These are phyloP conservation scores for Botrytis paeoniae DNA, from an alignment of 2,329 filamentous ascomycete genomes.

Conservation along the genomic window DNA sequence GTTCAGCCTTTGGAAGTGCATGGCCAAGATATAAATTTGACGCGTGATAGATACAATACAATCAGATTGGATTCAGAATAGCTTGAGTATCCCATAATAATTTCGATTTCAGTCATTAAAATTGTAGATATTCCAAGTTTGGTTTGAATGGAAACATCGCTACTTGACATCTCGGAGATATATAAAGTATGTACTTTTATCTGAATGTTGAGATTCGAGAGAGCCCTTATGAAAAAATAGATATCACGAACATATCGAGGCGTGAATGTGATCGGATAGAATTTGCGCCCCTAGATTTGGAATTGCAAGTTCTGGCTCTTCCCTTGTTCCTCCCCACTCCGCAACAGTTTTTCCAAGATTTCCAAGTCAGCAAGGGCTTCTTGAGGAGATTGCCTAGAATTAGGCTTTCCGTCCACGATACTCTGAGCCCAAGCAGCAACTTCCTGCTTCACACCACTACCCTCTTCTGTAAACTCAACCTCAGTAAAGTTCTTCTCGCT, in stretches of 20 bases:
- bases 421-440: slow-evolving; percentile 36
- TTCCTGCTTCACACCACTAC: slow-evolving; percentile 35
- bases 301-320: slow-evolving; percentile 27
- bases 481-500: slow-evolving; percentile 27
- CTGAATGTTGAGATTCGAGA: neutral
- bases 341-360: slow-evolving; percentile 38
- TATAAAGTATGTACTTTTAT: neutral
- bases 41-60: neutral
- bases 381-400: slow-evolving; percentile 31
- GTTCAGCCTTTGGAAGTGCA: neutral
- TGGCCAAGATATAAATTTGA: neutral
- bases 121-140: neutral
- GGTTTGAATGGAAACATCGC: neutral
- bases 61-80: neutral
- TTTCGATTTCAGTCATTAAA: neutral
- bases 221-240: neutral
- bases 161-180: neutral
- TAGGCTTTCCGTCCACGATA: slow-evolving; percentile 29
- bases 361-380: slow-evolving; percentile 35
- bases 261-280: neutral
- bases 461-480: slow-evolving; percentile 35
- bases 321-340: slow-evolving; percentile 38
- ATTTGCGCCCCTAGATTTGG: slow-evolving; percentile 25
- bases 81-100: neutral
- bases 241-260: neutral